These are phyloP conservation scores for Candida khao-thaluensis DNA, from an alignment of 805 yeast genomes.

Conservation along the genomic window DNA sequence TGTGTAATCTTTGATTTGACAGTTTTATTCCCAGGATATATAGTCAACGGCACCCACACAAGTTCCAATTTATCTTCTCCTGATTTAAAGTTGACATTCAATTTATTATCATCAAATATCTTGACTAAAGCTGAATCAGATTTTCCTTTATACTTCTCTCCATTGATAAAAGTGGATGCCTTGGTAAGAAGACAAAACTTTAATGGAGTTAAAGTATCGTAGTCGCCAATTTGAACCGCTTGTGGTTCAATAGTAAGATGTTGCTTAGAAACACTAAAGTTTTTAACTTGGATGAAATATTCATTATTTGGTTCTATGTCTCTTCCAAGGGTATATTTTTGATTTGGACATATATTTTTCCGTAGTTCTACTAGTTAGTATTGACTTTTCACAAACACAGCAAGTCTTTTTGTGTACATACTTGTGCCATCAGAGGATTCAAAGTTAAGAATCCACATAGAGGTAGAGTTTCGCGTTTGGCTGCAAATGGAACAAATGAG, in stretches of 20 bases:
- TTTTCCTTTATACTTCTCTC: conserved; percentile 11
- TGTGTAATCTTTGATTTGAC: not conserved
- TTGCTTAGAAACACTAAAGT: conserved; percentile 13
- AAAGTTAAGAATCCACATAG: conserved; percentile 7
- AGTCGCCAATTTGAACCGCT: conserved; percentile 4
- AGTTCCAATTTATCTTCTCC: conserved; percentile 7
- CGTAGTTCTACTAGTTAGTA: conserved; percentile 7
- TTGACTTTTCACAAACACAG: no score
- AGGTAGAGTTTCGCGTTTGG: not conserved
- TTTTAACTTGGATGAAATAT: conserved; percentile 1
- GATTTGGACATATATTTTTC: not conserved
- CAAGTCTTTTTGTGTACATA: conserved; percentile 6
- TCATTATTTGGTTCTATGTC: not conserved
- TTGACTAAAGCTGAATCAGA: conserved; percentile 5
- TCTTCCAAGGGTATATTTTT: conserved; percentile 4
- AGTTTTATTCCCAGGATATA: not conserved
- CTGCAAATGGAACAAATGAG: not conserved
- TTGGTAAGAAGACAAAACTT: conserved; percentile 8
- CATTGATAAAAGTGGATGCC: conserved; percentile 14
- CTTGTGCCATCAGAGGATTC: not conserved
- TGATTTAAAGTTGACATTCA: conserved; percentile 11
- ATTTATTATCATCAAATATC: conserved; percentile 8
- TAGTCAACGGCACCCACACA: conserved; percentile 12
- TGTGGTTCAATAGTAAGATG: conserved; percentile 12
- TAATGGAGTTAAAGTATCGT: conserved; percentile 7